Evolutionary conservation across 2,329 filamentous ascomycete genomes (phyloP).

Genomic region (Dactylonectria macrodidyma): DNA sequence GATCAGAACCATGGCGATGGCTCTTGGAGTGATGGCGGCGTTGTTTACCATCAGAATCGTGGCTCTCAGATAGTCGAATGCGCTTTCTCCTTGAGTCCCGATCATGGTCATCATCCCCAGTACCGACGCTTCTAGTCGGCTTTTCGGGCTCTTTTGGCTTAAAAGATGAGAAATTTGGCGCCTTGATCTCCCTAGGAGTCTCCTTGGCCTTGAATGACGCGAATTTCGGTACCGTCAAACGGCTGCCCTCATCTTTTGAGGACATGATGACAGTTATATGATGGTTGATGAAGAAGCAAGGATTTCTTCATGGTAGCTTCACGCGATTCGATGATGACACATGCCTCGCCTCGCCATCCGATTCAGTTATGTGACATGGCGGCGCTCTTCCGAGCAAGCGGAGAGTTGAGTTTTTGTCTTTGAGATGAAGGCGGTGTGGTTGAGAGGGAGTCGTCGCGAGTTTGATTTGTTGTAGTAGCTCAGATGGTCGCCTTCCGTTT

Average conservation of each 20-base stretch:
- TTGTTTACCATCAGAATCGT: constrained; percentile 35
- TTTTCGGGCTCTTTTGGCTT: constrained; percentile 59
- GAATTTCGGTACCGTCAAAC: constrained; percentile 74
- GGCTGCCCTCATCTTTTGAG: constrained; percentile 42
- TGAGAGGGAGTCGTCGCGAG: background rate
- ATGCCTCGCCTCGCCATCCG: background rate
- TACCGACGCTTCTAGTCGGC: constrained; percentile 49
- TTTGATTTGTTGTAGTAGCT: background rate
- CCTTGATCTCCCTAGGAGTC: constrained; percentile 37
- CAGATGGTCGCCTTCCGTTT: background rate
- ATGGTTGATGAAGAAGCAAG: constrained; percentile 17
- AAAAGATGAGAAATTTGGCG: constrained; percentile 83
- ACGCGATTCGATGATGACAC: background rate
- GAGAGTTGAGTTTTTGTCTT: background rate
- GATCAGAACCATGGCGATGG: constrained; percentile 36
- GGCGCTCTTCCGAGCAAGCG: background rate
- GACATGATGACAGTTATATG: constrained; percentile 44
- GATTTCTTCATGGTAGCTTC: constrained; percentile 31
- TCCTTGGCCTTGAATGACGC: constrained; percentile 73
- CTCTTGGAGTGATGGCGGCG: constrained; percentile 37
- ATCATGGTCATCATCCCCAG: constrained; percentile 39
- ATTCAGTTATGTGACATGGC: background rate
- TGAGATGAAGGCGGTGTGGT: background rate
- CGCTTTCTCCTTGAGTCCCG: constrained; percentile 40
- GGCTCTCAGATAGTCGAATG: constrained; percentile 40